Evolutionary conservation across 208 protist species (phyloP), one percentile per base, ranked within the genome.

Genomic region (Leishmania amazonensis): DNA sequence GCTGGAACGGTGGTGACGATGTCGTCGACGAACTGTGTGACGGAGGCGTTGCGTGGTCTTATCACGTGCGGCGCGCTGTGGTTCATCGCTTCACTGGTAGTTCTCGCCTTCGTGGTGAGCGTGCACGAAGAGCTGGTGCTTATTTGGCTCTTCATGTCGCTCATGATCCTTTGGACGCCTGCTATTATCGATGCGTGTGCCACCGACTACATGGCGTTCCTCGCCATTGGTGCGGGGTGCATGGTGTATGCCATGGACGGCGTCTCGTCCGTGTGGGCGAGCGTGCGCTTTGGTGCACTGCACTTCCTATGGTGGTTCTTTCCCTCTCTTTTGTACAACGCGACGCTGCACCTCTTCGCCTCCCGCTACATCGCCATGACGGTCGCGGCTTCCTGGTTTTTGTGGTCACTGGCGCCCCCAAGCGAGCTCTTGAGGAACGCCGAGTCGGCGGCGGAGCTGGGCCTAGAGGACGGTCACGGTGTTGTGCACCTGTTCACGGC

Each of bases 71-170:
- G 77, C 3, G 86, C 86, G 47, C 49, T 95, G 73, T 91, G 89
- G 83, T 81, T 90, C 68, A 87, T 96, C 64, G 84, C 85, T 54
- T 89, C 80, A 28, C 71, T 96, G 38, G 49, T 91, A 21, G 89
- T 93, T 7, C 78, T 98, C 68, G 88, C 89, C 11, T 80, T 93
- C 40, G 88, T 94, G 13, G 95, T 98, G 21, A 96, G 95, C 83
- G 92, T 98, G 78, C 93, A 98, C 83, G 90, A 97, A 78, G 93
- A 98, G 83, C 88, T 98, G 24, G 76, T 98, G 40, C 71, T 88
- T 60, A 87, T 98, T 76, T 98, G 95, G 94, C 82, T 97, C 47
- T 85, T 94, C 76, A 90, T 94, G 71, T 89, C 90, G 24, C 80
- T 98, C 65, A 87, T 94, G 58, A 87, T 94, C 7, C 78, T 97